Evolutionary conservation across 2,329 filamentous ascomycete species (phyloP).

Genomic region (Curvularia sp.): DNA sequence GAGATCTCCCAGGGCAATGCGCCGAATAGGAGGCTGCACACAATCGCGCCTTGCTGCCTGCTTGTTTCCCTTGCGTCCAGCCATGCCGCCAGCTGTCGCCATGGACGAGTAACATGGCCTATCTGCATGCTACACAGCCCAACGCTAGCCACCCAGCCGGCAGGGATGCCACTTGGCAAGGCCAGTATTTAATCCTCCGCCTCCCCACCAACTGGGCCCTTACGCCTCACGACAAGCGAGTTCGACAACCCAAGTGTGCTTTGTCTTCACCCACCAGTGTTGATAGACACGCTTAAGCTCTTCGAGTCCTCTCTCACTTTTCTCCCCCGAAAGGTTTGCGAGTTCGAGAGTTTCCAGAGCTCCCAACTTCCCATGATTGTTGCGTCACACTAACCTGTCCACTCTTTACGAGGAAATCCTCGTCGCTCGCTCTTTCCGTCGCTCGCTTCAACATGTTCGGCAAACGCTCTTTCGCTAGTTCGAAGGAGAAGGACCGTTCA

Average conservation of each 20-base stretch:
- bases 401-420: constrained; percentile 57
- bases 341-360: constrained; percentile 61
- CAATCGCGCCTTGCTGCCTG: constrained; percentile 36
- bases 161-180: constrained; percentile 42
- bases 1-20: constrained; percentile 31
- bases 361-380: constrained; percentile 57
- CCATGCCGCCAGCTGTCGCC: constrained; percentile 21
- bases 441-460: constrained; percentile 74
- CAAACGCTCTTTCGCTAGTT: constrained; percentile 81
- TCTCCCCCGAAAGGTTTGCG: constrained; percentile 41
- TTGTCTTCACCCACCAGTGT: constrained; percentile 46
- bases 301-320: constrained; percentile 46
- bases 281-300: constrained; percentile 48
- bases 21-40: constrained; percentile 21
- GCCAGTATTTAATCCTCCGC: constrained; percentile 41
- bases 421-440: constrained; percentile 50
- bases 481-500: constrained; percentile 83
- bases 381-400: constrained; percentile 61
- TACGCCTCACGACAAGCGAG: constrained; percentile 53
- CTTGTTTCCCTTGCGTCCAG: constrained; percentile 21
- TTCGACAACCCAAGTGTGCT: constrained; percentile 52
- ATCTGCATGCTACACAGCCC: constrained; percentile 39
- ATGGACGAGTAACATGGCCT: constrained; percentile 40
- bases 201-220: constrained; percentile 37
- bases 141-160: constrained; percentile 35